Evolutionary conservation across 257 asterid species (phyloP).

Genomic region (Dorcoceras hygrometricum): DNA sequence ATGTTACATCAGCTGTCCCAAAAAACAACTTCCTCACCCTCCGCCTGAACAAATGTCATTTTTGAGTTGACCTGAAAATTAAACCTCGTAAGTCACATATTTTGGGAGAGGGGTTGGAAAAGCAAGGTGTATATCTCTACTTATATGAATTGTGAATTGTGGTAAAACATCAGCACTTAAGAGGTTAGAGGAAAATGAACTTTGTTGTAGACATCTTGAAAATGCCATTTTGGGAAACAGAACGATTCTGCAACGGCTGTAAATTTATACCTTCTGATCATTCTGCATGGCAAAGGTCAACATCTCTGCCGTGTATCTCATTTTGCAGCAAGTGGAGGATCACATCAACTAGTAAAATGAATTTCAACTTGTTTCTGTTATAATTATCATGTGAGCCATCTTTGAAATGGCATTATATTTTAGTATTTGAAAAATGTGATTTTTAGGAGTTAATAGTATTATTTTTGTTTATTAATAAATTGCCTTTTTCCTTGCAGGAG

Average conservation of each 20-base stretch:
- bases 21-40: conserved; percentile 1
- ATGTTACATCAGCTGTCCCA: conserved; percentile 5
- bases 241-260: background rate
- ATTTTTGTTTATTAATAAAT: conserved; percentile 19
- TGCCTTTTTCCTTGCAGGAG: conserved; percentile 48
- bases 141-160: no score
- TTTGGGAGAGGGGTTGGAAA: no score
- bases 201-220: background rate
- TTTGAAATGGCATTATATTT: background rate
- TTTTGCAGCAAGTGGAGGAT: conserved; percentile 13
- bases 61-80: conserved; percentile 15
- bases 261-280: background rate
- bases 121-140: no score
- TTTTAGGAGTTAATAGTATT: conserved; percentile 1
- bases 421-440: background rate
- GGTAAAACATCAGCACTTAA: no score
- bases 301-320: conserved; percentile 6
- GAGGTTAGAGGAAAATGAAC: background rate
- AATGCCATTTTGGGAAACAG: background rate
- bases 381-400: background rate
- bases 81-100: background rate
- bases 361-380: background rate
- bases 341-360: conserved; percentile 16
- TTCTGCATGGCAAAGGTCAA: conserved; percentile 5
- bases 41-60: conserved; percentile 13